A percentile compares a stretch with the other conserved stretches of the same genome.
phyloP scores from a whole-genome alignment of 2,329 filamentous ascomycete species.

The Diaporthe destruens region DNA sequence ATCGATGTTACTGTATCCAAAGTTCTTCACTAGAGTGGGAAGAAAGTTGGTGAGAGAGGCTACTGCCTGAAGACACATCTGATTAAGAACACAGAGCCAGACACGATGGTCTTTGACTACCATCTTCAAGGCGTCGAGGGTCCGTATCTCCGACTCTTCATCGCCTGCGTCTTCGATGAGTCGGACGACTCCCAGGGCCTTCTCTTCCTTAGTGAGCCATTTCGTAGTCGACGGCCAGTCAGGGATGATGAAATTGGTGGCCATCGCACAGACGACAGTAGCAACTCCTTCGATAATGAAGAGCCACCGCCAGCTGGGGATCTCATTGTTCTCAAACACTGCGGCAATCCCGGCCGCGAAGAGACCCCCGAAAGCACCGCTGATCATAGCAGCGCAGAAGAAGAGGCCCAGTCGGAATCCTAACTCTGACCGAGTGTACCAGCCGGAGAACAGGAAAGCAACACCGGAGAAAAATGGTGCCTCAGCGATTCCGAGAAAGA shows the following conservation, averaged over 20 bases:
- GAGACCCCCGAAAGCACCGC: background rate
- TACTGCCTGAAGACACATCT: background rate
- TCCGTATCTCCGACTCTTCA: background rate
- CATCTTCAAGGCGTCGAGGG: background rate
- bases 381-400: conserved; percentile 4
- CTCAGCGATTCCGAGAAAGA: background rate
- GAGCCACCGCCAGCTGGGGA: conserved; percentile 54
- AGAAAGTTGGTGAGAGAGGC: conserved; percentile 9
- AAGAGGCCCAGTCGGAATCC: conserved; percentile 5
- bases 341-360: background rate
- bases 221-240: conserved; percentile 1
- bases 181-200: background rate
- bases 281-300: conserved; percentile 55
- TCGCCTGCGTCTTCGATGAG: background rate
- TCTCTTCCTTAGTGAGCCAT: background rate
- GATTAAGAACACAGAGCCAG: conserved; percentile 13
- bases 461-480: too few relatives aligned
- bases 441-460: background rate
- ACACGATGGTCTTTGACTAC: conserved; percentile 7
- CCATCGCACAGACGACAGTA: conserved; percentile 7
- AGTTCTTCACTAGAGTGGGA: background rate
- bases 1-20: conserved; percentile 7
- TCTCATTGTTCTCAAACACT: background rate
- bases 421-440: conserved; percentile 2
- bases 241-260: background rate